These are phyloP conservation scores for Candida tunisiensis DNA, from an alignment of 1,139 yeast genomes.

Conservation along the genomic window DNA sequence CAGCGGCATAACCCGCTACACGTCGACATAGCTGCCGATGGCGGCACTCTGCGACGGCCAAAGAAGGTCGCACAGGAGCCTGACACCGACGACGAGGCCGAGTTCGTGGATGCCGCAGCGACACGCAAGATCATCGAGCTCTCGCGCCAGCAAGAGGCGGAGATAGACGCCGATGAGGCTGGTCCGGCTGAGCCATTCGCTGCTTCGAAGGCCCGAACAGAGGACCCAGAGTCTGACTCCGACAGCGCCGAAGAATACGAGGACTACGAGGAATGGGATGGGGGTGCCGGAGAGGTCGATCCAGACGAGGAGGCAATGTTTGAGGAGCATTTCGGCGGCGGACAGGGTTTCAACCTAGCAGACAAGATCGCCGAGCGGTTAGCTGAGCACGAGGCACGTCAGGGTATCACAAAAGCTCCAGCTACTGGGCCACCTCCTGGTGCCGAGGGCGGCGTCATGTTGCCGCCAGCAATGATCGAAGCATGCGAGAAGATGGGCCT, in stretches of 20 bases:
- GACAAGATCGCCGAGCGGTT: slow-evolving; percentile 33
- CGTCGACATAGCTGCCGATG: slow-evolving; percentile 55
- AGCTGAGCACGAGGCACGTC: slow-evolving; percentile 14
- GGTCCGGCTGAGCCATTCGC: slow-evolving; percentile 12
- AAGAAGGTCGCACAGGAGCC: slow-evolving; percentile 9
- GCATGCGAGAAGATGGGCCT: slow-evolving; percentile 89
- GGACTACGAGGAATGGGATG: slow-evolving; percentile 32
- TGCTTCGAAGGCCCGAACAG: slow-evolving; percentile 13
- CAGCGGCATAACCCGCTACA: slow-evolving; percentile 64
- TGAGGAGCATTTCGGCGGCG: slow-evolving; percentile 21
- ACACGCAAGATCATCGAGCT: slow-evolving; percentile 76
- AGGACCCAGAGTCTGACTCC: slow-evolving; percentile 6
- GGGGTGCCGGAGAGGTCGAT: slow-evolving; percentile 32
- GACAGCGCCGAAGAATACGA: slow-evolving; percentile 22
- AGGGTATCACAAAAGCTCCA: not conserved
- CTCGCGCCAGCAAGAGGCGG: slow-evolving; percentile 88
- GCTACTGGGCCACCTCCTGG: no score
- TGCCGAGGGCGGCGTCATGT: slow-evolving; percentile 34
- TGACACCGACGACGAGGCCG: slow-evolving; percentile 31
- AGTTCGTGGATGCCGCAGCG: slow-evolving; percentile 60
- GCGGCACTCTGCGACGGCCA: slow-evolving; percentile 43
- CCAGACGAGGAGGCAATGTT: slow-evolving; percentile 25
- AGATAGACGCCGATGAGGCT: slow-evolving; percentile 49
- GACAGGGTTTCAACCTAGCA: slow-evolving; percentile 35
- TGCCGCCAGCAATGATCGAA: slow-evolving; percentile 91